Evolutionary conservation across 129 eudicot genomes (phyloP).

Genomic region (Artemisia annua): DNA sequence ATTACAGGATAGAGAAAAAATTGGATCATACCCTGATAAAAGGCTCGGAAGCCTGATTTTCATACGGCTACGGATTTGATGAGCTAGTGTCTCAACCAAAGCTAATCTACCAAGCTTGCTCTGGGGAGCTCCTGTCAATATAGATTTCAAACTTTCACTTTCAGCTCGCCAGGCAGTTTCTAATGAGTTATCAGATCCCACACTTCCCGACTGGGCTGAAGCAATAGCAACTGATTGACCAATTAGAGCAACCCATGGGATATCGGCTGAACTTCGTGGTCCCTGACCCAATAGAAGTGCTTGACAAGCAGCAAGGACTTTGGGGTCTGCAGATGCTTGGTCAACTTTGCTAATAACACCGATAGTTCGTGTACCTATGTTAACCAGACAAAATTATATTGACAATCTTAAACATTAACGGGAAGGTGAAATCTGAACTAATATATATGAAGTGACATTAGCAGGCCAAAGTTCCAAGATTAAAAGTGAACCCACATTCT

Average conservation of each 20-base stretch:
- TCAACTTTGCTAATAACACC: conserved; percentile 97
- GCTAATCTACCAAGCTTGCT: conserved; percentile 95
- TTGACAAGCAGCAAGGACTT: conserved; percentile 95
- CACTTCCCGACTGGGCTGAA: conserved; percentile 83
- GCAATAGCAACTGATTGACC: conserved; percentile 98
- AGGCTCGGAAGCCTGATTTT: conserved; percentile 89
- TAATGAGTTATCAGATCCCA: conserved; percentile 82
- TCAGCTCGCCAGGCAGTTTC: conserved; percentile 99
- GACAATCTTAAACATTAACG: not conserved
- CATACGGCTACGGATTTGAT: conserved; percentile 93
- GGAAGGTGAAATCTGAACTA: conserved; percentile 9
- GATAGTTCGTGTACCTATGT: conserved; percentile 82
- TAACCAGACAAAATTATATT: conserved; percentile 1
- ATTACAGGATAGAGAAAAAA: not conserved
- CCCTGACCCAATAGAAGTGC: conserved; percentile 95
- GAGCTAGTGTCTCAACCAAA: conserved; percentile 89
- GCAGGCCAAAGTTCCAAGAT: conserved; percentile 18
- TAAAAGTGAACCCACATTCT: conserved; percentile 56
- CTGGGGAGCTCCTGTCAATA: conserved; percentile 92
- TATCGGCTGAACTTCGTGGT: conserved; percentile 89
- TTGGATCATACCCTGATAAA: conserved; percentile 70
- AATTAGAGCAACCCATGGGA: conserved; percentile 96
- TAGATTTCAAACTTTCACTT: conserved; percentile 93
- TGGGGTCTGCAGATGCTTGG: conserved; percentile 93
- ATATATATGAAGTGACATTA: conserved; percentile 8